Percentiles rank a stretch among this genome's conserved stretches.
Conservation (phyloP, 1,284 basidiomycete species). For the Irpex rosettiformis region DNA sequence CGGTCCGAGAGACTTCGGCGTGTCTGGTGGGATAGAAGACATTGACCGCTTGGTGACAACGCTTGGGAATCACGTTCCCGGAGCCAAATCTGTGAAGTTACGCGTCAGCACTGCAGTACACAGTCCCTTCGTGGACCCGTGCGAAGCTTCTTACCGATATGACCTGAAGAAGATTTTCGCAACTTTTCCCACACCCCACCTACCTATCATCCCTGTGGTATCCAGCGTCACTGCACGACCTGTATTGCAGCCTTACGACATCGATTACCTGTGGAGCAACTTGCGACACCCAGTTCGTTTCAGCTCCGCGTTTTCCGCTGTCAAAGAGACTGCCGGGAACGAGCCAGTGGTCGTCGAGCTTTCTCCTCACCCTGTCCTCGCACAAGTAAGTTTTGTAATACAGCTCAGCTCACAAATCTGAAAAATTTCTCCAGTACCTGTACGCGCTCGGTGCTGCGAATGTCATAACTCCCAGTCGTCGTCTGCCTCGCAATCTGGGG, state of each 20-base stretch:
- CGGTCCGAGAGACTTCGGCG: constrained; percentile 28
- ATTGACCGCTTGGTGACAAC: constrained; percentile 28
- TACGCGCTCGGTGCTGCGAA: constrained; percentile 18
- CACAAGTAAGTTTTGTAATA: constrained; percentile 25
- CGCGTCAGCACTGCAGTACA: constrained; percentile 30
- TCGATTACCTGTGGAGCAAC: constrained; percentile 35
- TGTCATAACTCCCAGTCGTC: constrained; percentile 19
- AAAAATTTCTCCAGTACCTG: not conserved
- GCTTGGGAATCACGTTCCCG: constrained; percentile 29
- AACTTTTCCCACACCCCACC: constrained; percentile 2
- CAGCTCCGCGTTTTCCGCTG: constrained; percentile 19
- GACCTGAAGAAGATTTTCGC: constrained; percentile 21
- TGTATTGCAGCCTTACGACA: constrained; percentile 17
- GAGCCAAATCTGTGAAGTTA: constrained; percentile 30
- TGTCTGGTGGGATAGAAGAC: constrained; percentile 29
- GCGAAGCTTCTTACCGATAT: constrained; percentile 20
- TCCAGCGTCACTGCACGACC: constrained; percentile 25
- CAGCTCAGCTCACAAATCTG: constrained; percentile 20
- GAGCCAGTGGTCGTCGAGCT: constrained; percentile 30
- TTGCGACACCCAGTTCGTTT: constrained; percentile 32
- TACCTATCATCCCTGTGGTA: constrained; percentile 20
- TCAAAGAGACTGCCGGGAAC: constrained; percentile 18
- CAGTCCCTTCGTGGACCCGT: constrained; percentile 27
- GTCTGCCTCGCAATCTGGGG: not conserved
- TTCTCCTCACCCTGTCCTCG: constrained; percentile 34